Evolutionary conservation across 2,329 filamentous ascomycete species (phyloP), one percentile per base, ranked within the genome.

Genomic region (Emericellopsis cladophorae): DNA sequence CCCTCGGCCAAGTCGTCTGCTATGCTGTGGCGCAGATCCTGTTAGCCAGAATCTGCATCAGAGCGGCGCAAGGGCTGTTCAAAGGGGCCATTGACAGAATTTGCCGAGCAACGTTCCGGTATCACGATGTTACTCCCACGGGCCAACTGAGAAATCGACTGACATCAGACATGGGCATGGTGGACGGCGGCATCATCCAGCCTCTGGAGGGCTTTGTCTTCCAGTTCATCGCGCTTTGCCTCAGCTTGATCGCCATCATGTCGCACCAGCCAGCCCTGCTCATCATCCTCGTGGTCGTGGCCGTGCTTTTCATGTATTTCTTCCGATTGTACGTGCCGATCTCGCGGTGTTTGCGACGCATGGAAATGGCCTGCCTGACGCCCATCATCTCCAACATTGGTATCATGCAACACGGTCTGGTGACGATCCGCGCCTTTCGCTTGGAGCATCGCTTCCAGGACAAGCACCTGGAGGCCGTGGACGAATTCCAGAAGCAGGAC

Each of bases 331-430:
- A 93, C 56, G 65, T 94, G 5, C 87, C 88, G 0, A 80, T 84
- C 0, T 93, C 87, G 1, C 87, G 93, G 51, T 87, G 79, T 43
- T 69, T 95, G 5, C 76, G 88, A 4, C 75, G 88, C 7, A 72
- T 95, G 12, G 88, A 95, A 54, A 94, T 90, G 82, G 81, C 89
- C 0, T 94, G 87, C 1, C 66, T 95, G 0, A 90, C 81, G 9
- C 89, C 89, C 1, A 68, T 95, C 16, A 87, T 95, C 65, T 88
- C 88, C 31, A 95, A 95, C 55, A 95, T 95, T 47, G 88, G 88
- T 21, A 85, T 88, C 21, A 72, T 95, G 34, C 70, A 93, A 2
- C 84, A 93, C 45, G 89, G 89, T 0, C 64, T 95, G 8, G 87
- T 84, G 0, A 95, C 89, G 0, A 87, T 95, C 18, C 77, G 86